Evolutionary conservation across 352 stramenopile species (phyloP), one percentile per base, ranked within the genome.

Genomic region (Globisporangium radiosum): DNA sequence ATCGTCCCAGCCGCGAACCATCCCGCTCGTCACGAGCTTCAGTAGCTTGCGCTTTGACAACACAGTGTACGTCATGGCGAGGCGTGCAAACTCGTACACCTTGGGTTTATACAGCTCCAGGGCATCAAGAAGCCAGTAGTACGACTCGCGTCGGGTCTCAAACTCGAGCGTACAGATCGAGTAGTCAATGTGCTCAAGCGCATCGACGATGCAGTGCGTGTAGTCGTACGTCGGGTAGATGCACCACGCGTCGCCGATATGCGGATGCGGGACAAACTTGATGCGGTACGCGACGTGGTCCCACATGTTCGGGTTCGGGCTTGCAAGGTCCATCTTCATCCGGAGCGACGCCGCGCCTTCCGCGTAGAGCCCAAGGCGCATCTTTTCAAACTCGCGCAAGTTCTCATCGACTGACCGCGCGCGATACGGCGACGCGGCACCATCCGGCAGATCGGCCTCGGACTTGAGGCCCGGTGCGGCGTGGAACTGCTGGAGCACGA

Each of bases 151-250:
- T 13, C 97, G 85, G 17, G 94, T 98, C 78, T 99, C 97, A 72
- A 99, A 99, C 76, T 99, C 97, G 59, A 99, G 88, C 43, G 97
- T 99, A 76, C 97, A 99, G 64, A 99, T 99, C 54, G 92, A 98
- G 75, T 99, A 99, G 78, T 99, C 97, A 68, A 99, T 98, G 72
- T 99, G 90, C 78, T 99, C 97, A 13, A 99, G 75, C 37, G 95
- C 96, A 68, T 99, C 95, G 43, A 94, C 81, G 66, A 99, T 98
- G 75, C 97, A 99, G 81, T 99, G 97, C 62, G 97, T 99, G 73
- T 98, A 99, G 81, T 99, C 97, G 75, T 99, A 99, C 5, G 96
- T 98, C 9, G 97, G 97, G 78, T 99, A 99, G 71, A 99, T 98
- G 73, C 97, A 99, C 97, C 97, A 99, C 62, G 93, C 93, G 62